Conservation (phyloP, 306 rosid genomes). For the Rosa rugosa region DNA sequence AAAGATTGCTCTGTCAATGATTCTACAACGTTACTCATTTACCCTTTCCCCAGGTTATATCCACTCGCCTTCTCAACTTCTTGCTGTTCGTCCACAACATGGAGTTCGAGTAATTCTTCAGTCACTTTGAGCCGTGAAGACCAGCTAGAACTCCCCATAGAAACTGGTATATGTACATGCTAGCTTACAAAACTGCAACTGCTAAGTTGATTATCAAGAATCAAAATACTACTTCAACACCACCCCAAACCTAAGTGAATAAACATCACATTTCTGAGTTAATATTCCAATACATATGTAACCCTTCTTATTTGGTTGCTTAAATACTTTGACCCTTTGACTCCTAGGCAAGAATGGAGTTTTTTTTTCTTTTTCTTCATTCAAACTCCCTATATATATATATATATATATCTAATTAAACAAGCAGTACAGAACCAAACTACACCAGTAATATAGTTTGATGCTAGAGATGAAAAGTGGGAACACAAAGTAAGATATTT, state of each 20-base stretch:
- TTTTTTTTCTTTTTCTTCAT: too few relatives aligned
- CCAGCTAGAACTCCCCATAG: not conserved
- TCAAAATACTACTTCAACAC: too few relatives aligned
- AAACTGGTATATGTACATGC: too few relatives aligned
- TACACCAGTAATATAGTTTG: not conserved
- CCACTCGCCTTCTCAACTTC: conserved; percentile 2
- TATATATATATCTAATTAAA: too few relatives aligned
- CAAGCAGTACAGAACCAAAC: not conserved
- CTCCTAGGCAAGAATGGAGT: not conserved
- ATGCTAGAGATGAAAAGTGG: not conserved
- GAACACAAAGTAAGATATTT: not conserved
- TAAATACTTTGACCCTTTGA: not conserved
- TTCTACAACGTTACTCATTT: conserved; percentile 1
- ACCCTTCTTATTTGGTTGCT: not conserved
- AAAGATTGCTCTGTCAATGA: not conserved
- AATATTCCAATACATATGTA: not conserved
- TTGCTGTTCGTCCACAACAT: conserved; percentile 12
- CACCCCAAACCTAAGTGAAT: too few relatives aligned
- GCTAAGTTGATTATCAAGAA: not conserved
- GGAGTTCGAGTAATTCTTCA: not conserved
- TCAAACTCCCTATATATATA: not conserved
- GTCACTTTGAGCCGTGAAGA: not conserved
- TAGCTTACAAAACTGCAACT: not conserved
- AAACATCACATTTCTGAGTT: not conserved
- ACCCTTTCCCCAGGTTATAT: conserved; percentile 1